Conservation (phyloP, 371 early-diverging fungal species). For the Lichtheimia hyalospora region DNA sequence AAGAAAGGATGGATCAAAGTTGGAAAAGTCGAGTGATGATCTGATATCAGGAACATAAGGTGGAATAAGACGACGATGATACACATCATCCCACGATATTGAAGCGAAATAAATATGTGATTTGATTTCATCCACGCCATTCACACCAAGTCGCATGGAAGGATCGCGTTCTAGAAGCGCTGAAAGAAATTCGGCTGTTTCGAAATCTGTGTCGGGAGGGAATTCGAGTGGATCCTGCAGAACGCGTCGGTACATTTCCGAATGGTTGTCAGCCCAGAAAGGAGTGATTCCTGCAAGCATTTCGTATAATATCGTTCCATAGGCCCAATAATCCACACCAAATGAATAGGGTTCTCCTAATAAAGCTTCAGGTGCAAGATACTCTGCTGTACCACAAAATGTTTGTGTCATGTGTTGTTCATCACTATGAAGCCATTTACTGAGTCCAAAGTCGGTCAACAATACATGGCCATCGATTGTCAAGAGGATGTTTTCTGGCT, state of each 20-base stretch:
- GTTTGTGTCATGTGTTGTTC: conserved; percentile 74
- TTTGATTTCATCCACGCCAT: conserved; percentile 61
- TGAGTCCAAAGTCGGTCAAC: conserved; percentile 92
- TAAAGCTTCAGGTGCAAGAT: conserved; percentile 91
- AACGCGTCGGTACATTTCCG: conserved; percentile 82
- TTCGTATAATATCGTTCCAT: conserved; percentile 93
- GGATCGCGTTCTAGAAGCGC: conserved; percentile 76
- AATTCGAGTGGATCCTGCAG: conserved; percentile 76
- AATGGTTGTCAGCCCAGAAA: conserved; percentile 81
- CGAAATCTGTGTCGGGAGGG: conserved; percentile 63
- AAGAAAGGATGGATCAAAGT: conserved; percentile 65
- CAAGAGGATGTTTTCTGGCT: conserved; percentile 90
- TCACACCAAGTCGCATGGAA: conserved; percentile 60
- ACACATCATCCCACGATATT: conserved; percentile 72
- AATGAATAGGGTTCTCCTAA: conserved; percentile 79
- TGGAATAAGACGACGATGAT: conserved; percentile 52
- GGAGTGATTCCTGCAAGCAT: conserved; percentile 80
- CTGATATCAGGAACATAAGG: conserved; percentile 54
- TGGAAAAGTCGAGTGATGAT: conserved; percentile 60
- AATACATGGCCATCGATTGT: conserved; percentile 79
- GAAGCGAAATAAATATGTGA: conserved; percentile 68
- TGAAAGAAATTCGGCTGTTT: conserved; percentile 60
- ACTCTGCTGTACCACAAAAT: conserved; percentile 95
- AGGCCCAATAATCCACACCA: conserved; percentile 97
- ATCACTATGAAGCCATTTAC: conserved; percentile 54